Base-by-base conservation (phyloP, 805 yeast species). In the Yamadazyma paraphyllophila region DNA sequence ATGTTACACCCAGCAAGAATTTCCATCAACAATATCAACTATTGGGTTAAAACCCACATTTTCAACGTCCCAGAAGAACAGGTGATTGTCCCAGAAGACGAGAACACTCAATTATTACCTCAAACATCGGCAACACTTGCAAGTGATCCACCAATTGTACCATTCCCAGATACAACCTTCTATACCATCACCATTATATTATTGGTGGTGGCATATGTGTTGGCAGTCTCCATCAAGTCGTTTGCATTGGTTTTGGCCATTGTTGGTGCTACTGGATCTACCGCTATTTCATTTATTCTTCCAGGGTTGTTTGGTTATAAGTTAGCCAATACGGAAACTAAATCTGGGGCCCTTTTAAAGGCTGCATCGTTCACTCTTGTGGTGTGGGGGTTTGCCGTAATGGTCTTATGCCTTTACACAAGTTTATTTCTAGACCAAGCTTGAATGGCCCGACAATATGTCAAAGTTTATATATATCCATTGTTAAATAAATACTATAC, bases 221-320 rank as follows among this genome's bases (percentile, higher is more conserved):
- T 80, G 14, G 88, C 95, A 0, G 61, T 81, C 0, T 61, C 78
- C 5, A 76, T 86, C 12, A 67, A 73, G 1, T 83, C 88, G 0
- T 80, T 86, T 59, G 91, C 85, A 41, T 73, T 78, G 25, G 85
- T 86, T 2, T 63, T 86, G 42, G 80, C 92, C 0, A 65, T 86
- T 41, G 90, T 86, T 8, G 95, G 95, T 3, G 85, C 91, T 7
- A 86, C 94, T 0, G 95, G 95, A 0, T 86, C 91, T 4, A 87
- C 91, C 0, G 71, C 88, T 15, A 86, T 86, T 39, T 82, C 89
- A 13, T 86, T 85, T 60, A 84, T 85, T 10, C 69, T 86, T 32
- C 95, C 95, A 0, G 94, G 95, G 0, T 65, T 82, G 44, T 86
- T 85, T 61, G 92, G 92, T 0, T 85, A 68, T 59, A 77, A 81